Base-by-base conservation (phyloP, 176 grass and related monocot species). In the Eremochloa ophiuroides region DNA sequence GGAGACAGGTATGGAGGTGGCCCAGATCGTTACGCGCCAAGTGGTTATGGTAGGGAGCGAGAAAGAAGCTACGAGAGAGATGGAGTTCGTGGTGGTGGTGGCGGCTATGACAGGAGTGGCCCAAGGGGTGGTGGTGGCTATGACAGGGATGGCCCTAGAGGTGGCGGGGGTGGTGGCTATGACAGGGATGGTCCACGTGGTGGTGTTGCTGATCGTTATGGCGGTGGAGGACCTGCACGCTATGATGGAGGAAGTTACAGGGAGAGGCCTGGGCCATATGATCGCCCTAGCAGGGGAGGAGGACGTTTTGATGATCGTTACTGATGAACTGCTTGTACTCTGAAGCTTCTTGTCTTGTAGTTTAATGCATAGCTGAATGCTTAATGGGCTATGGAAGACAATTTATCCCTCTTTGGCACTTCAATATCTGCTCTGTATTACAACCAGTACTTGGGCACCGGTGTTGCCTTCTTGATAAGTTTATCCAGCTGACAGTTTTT, bases 31-130 rank as follows among this genome's bases (percentile, higher is more conserved):
- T 90, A 90, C 22, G 66, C 53, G 2, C 71, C 80, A 77, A 78
- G 84, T 70, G 84, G 80, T 23, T 93, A 84, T 46, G 79, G 85
- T 30, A 85, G 79, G 82, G 88, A 90, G 67, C 78, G 73, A 12
- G 88, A 90, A 69, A 93, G 88, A 90, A 90, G 85, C 71, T 88
- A 90, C 0, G 91, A 93, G 61, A 74, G 85, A 51, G 85, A 91
- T 78, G 85, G 72, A 67, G 46, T 18, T 6, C 82, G 77, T 42
- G 85, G 85, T 4, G 41, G 75, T n/a, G 71, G 30, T 0, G 41
- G 72, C 10, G 84, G 73, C 48, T 88, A 85, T 85, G 89, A 91
- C 15, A 85, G 78, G 73, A 68, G 69, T 82, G 89, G 60, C 61
- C 78, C 85, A 64, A 82, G 82, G 73, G 78, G 73, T 5, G 85